A percentile compares a stretch with the other conserved stretches of the same genome.
Evolutionary conservation across 768 basidiomycete genomes (phyloP).

Genomic region (Russula sp.): DNA sequence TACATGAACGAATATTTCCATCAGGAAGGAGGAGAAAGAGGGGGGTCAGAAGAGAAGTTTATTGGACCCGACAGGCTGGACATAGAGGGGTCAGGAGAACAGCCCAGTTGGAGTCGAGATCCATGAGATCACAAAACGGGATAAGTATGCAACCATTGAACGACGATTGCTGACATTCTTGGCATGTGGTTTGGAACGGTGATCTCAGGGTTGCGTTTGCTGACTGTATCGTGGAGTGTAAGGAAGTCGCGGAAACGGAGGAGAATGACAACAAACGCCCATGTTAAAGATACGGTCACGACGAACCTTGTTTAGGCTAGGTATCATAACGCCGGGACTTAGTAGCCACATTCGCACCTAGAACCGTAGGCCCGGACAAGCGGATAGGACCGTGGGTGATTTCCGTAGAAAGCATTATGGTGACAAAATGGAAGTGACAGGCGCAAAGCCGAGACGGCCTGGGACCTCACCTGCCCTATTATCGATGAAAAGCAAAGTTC

Average conservation of each 20-base stretch:
- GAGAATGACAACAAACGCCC: conserved; percentile 17
- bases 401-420: conserved; percentile 23
- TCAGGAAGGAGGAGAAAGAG: conserved; percentile 30
- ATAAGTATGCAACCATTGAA: conserved; percentile 15
- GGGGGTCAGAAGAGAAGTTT: conserved; percentile 29
- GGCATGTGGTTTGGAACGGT: conserved; percentile 17
- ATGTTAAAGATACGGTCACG: conserved; percentile 29
- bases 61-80: conserved; percentile 26
- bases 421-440: conserved; percentile 24
- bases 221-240: conserved; percentile 24
- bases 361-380: conserved; percentile 30
- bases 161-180: conserved; percentile 17
- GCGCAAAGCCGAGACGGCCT: conserved; percentile 26
- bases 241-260: conserved; percentile 28
- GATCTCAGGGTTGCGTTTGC: conserved; percentile 30
- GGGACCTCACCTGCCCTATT: conserved; percentile 29
- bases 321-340: conserved; percentile 23
- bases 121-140: conserved; percentile 25
- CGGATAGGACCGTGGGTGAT: conserved; percentile 27
- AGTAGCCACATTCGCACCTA: conserved; percentile 21
- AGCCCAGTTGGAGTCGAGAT: conserved; percentile 19
- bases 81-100: conserved; percentile 29
- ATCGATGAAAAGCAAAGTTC: conserved; percentile 30
- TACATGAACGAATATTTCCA: conserved; percentile 31
- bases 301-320: conserved; percentile 28